Evolutionary conservation across 2,329 filamentous ascomycete genomes (phyloP).

Genomic region (Apiospora marii): DNA sequence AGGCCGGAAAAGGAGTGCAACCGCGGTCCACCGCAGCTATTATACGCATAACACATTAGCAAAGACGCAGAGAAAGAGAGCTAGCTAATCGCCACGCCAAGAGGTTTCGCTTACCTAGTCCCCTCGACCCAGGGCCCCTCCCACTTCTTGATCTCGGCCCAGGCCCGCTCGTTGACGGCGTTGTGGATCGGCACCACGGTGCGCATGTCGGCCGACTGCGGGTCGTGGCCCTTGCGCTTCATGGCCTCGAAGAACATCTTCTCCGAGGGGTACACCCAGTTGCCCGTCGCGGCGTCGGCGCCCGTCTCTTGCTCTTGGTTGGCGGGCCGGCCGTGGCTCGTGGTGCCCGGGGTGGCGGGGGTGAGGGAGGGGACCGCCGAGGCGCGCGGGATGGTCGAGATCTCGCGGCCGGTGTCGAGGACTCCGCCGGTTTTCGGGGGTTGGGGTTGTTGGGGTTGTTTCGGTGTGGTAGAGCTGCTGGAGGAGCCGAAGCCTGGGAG

Average conservation of each 20-base stretch:
- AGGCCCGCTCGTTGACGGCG: constrained; percentile 95
- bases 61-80: background rate
- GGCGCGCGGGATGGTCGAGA: constrained; percentile 63
- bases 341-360: constrained; percentile 38
- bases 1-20: constrained; percentile 85
- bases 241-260: constrained; percentile 99
- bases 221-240: constrained; percentile 85
- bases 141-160: constrained; percentile 91
- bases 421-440: constrained; percentile 19
- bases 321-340: constrained; percentile 51
- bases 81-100: too few species aligned
- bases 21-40: constrained; percentile 76
- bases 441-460: background rate
- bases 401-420: constrained; percentile 61
- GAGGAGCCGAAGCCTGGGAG: constrained; percentile 26
- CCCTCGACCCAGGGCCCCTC: constrained; percentile 71
- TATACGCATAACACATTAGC: background rate
- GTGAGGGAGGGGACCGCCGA: constrained; percentile 35
- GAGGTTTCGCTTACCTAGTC: constrained; percentile 57
- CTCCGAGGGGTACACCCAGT: constrained; percentile 98
- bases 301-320: constrained; percentile 84
- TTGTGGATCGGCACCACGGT: constrained; percentile 98
- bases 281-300: constrained; percentile 73
- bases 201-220: constrained; percentile 78
- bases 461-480: background rate